Conservation (phyloP, 768 basidiomycete genomes). For the Collybia mongolica region DNA sequence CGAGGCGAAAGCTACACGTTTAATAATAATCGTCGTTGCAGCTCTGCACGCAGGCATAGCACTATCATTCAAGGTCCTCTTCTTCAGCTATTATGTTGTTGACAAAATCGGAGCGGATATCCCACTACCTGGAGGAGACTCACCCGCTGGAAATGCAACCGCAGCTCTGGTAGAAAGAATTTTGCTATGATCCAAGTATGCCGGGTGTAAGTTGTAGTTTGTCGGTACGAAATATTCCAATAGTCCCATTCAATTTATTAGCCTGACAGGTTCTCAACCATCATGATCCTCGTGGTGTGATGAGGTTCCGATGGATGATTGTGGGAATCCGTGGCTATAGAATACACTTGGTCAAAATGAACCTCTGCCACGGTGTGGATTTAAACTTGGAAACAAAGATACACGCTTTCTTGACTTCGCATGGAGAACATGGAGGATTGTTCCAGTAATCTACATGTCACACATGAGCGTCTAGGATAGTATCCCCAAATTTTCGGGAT, state of each 20-base stretch:
- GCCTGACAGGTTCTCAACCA: neutral
- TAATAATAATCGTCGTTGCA: slow-evolving; percentile 76
- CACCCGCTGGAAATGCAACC: slow-evolving; percentile 25
- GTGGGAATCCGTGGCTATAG: no score
- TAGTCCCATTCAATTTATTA: neutral
- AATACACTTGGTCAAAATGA: no score
- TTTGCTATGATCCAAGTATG: slow-evolving; percentile 1
- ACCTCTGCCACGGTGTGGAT: no score
- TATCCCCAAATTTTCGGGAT: no score
- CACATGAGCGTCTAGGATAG: no score
- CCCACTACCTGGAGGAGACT: slow-evolving; percentile 39
- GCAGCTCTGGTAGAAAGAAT: slow-evolving; percentile 12
- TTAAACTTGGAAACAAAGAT: no score
- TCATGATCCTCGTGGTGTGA: no score
- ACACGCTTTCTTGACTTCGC: no score
- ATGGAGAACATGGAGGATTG: no score
- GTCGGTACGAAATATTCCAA: neutral
- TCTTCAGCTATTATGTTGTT: slow-evolving; percentile 54
- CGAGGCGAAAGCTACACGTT: slow-evolving; percentile 82
- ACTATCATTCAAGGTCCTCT: slow-evolving; percentile 80
- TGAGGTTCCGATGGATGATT: no score
- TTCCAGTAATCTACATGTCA: no score
- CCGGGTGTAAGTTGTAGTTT: neutral
- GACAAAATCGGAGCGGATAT: slow-evolving; percentile 42
- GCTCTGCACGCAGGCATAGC: slow-evolving; percentile 78